These are phyloP conservation scores for Rhodocollybia butyracea DNA, from an alignment of 768 basidiomycete genomes.

Conservation along the genomic window DNA sequence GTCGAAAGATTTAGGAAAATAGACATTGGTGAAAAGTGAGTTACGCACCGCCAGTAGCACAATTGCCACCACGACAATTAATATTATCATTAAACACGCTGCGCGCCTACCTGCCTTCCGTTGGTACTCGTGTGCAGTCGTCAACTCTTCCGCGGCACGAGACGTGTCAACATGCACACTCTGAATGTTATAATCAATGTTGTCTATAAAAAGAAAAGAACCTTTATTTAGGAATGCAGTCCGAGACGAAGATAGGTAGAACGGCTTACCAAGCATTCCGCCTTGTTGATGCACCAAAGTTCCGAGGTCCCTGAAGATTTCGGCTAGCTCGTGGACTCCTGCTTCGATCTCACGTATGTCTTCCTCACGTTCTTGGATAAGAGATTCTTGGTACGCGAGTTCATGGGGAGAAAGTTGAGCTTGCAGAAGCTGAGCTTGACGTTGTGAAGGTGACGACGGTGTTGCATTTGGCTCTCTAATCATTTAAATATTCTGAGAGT, in stretches of 20 bases:
- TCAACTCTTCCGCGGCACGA: slow-evolving; percentile 82
- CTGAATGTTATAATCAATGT: slow-evolving; percentile 91
- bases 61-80: slow-evolving; percentile 81
- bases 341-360: slow-evolving; percentile 97
- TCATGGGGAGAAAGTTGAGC: slow-evolving; percentile 84
- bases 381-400: slow-evolving; percentile 91
- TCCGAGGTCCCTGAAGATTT: slow-evolving; percentile 95
- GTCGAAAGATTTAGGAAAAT: not conserved
- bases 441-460: slow-evolving; percentile 50
- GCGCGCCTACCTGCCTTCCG: slow-evolving; percentile 89
- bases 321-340: slow-evolving; percentile 92
- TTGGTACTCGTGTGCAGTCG: slow-evolving; percentile 89
- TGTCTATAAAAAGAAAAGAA: too few species aligned
- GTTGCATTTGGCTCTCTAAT: slow-evolving; percentile 26
- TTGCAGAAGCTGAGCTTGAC: slow-evolving; percentile 69
- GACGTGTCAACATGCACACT: slow-evolving; percentile 81
- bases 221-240: too few species aligned
- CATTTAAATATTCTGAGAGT: not conserved
- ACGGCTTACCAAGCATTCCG: slow-evolving; percentile 74
- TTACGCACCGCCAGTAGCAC: slow-evolving; percentile 86
- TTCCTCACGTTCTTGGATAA: slow-evolving; percentile 89
- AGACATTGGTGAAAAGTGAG: not conserved
- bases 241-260: too few species aligned
- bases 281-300: slow-evolving; percentile 95
- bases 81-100: slow-evolving; percentile 84